Evolutionary conservation across 2,329 filamentous ascomycete genomes (phyloP).

Genomic region (Tolypocladium paradoxum): DNA sequence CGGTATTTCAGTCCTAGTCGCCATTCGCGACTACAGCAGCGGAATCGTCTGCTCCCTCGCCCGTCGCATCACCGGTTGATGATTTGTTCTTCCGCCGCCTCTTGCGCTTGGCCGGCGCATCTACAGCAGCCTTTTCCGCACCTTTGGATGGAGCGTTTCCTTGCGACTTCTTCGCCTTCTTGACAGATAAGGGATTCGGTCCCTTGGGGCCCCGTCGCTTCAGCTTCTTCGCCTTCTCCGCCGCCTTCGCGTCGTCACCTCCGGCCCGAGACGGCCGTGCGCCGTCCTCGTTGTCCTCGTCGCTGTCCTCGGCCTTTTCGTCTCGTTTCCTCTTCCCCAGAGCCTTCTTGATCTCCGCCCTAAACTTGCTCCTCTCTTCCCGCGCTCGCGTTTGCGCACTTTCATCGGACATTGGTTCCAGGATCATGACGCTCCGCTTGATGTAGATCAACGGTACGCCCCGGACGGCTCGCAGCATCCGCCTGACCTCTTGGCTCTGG

Average conservation of each 20-base stretch:
- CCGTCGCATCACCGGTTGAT: slow-evolving; percentile 6
- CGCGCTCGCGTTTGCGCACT: slow-evolving; percentile 52
- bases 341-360: slow-evolving; percentile 50
- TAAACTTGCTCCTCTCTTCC: slow-evolving; percentile 67
- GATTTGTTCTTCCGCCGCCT: slow-evolving; percentile 20
- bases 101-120: slow-evolving; percentile 18
- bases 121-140: slow-evolving; percentile 11
- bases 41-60: slow-evolving; percentile 4
- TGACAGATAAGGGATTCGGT: slow-evolving; percentile 60
- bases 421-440: slow-evolving; percentile 61
- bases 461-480: slow-evolving; percentile 52
- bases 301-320: slow-evolving; percentile 24
- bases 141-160: slow-evolving; percentile 20
- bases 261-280: not conserved
- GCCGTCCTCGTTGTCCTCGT: slow-evolving; percentile 30
- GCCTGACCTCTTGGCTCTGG: slow-evolving; percentile 55
- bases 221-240: slow-evolving; percentile 42
- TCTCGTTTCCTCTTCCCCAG: slow-evolving; percentile 40
- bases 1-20: slow-evolving; percentile 10
- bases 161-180: slow-evolving; percentile 51
- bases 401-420: slow-evolving; percentile 61
- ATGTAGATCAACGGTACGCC: slow-evolving; percentile 73
- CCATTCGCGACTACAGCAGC: slow-evolving; percentile 5
- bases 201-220: slow-evolving; percentile 52
- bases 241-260: slow-evolving; percentile 23